Base-by-base conservation (phyloP, 1,284 basidiomycete genomes). In the Ganoderma lucidum region DNA sequence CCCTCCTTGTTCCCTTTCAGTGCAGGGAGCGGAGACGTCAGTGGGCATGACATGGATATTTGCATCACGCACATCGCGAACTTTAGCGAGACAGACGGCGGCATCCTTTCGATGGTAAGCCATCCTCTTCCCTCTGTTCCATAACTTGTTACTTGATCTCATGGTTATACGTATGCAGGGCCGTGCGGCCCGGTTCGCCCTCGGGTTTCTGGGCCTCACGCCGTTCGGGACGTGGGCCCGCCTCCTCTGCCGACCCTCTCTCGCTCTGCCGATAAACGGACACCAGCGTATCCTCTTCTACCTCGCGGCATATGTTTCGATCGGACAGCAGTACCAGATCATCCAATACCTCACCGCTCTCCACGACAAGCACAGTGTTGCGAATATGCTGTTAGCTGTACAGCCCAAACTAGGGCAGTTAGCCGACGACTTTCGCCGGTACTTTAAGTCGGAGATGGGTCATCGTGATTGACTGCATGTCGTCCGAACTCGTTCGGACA, bases 21-120 rank as follows among this genome's bases (percentile, higher is more conserved):
- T 3, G 35, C 35, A 35, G 35, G 35, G 35, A 55, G 30, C 51
- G 2, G 12, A 32, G 51, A 12, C 3, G n/a, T 55, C 51, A 55
- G 51, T 15, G 28, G 12, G 30, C 51, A 55, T 28, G 51, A 55
- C 23, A 12, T 53, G 45, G 51, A 53, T 6, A n/a, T 55, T 15
- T 55, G 51, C 51, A 30, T 55, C 51, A 30, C 51, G 28, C 51
- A 55, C 30, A 55, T 55, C 23, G 51, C 51, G 5, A 55, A 55
- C 51, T 14, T 23, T 8, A 3, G 32, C 51, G 28, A 55, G 14
- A 14, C 28, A 17, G 30, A 23, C 51, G 28, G 28, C 14, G 6
- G 30, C 23, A 8, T 30, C 6, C 51, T 30, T 12, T 55, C 14
- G 10, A 28, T 28, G 0, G 51, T 55, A n/a, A 55, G 51, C 12